These are phyloP conservation scores for Lentinula novae-zelandiae DNA, from an alignment of 1,284 basidiomycete species.

Conservation along the genomic window DNA sequence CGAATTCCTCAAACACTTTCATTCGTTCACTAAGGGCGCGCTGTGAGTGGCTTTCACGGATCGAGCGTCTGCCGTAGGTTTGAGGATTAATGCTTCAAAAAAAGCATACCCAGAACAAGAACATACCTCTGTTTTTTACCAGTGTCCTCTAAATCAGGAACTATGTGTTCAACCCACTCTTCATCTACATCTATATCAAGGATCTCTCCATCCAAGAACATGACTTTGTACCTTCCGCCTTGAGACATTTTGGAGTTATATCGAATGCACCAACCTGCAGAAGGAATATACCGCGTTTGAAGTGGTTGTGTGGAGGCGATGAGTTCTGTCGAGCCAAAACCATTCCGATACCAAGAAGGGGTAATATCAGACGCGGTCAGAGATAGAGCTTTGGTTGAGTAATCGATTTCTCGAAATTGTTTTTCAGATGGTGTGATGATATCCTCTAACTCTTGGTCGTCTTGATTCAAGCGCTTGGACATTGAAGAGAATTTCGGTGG, in stretches of 20 bases:
- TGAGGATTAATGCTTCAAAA: neutral
- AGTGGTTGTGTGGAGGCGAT: neutral
- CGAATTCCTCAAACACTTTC: constrained; percentile 38
- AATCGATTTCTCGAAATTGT: neutral
- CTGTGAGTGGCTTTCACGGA: constrained; percentile 31
- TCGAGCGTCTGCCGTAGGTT: constrained; percentile 24
- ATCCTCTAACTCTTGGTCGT: neutral
- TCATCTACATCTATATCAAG: constrained; percentile 41
- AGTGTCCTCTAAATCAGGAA: constrained; percentile 25
- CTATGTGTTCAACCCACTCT: constrained; percentile 31
- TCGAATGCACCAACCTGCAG: constrained; percentile 43
- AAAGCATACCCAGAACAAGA: neutral
- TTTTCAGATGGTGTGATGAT: neutral
- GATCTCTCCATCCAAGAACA: constrained; percentile 42
- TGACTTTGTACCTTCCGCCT: constrained; percentile 37
- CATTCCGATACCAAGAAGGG: neutral
- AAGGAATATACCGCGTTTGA: constrained; percentile 34
- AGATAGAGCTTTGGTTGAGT: neutral
- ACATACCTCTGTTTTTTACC: constrained; percentile 29
- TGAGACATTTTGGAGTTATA: constrained; percentile 31
- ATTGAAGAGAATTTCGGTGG: constrained; percentile 22
- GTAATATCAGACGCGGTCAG: constrained; percentile 4
- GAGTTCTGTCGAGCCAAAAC: neutral
- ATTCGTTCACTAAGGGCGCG: constrained; percentile 35
- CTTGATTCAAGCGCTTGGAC: neutral